Percentiles rank a stretch among this genome's conserved stretches.
Conservation (phyloP, 257 asterid genomes). For the Plantago elongata region DNA sequence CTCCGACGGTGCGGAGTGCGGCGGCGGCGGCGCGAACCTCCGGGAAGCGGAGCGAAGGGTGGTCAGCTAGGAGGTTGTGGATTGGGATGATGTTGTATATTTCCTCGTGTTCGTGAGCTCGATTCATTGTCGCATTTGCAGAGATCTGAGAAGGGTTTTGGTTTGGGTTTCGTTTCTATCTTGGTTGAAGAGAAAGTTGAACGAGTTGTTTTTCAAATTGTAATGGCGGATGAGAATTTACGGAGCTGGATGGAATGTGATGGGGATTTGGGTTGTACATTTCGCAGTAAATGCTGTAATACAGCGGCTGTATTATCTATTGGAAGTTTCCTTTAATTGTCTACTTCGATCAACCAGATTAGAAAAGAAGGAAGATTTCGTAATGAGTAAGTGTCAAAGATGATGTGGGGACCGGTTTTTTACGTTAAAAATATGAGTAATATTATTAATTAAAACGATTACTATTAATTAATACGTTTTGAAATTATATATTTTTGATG, state of each 20-base stretch:
- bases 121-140: slow-evolving; percentile 55
- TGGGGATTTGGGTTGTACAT: slow-evolving; percentile 19
- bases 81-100: slow-evolving; percentile 75
- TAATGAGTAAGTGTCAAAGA: too few species aligned
- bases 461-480: too few species aligned
- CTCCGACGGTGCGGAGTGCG: slow-evolving; percentile 73
- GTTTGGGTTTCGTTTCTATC: not conserved
- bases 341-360: too few species aligned
- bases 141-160: slow-evolving; percentile 18
- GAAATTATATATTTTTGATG: too few species aligned
- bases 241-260: slow-evolving; percentile 17
- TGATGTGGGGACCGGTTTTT: too few species aligned
- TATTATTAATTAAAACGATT: too few species aligned
- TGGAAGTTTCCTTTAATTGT: not conserved
- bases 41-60: slow-evolving; percentile 87
- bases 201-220: slow-evolving; percentile 26
- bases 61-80: slow-evolving; percentile 88
- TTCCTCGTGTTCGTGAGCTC: slow-evolving; percentile 25
- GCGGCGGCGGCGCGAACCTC: slow-evolving; percentile 93
- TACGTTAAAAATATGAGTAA: too few species aligned
- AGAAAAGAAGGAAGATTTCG: too few species aligned
- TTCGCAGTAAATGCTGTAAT: not conserved
- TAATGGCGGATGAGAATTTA: slow-evolving; percentile 37
- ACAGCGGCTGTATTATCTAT: slow-evolving; percentile 20
- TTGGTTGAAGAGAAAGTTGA: slow-evolving; percentile 1